These are phyloP conservation scores for Parachaetomium inaequale DNA, from an alignment of 495 filamentous ascomycete genomes.

Conservation along the genomic window DNA sequence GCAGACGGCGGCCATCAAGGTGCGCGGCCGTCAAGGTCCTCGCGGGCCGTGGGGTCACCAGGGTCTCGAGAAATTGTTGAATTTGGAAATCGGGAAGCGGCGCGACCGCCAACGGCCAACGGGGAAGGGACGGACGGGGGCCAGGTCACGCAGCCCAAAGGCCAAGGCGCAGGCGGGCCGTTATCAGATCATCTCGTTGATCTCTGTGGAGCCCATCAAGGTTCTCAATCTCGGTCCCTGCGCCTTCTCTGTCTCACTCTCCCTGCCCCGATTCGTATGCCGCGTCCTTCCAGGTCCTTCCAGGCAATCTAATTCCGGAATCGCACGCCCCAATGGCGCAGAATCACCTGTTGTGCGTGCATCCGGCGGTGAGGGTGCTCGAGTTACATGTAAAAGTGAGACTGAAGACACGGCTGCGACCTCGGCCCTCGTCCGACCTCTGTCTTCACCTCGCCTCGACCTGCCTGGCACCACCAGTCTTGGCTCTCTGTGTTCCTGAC, in stretches of 20 bases:
- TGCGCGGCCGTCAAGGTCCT: constrained; percentile 25
- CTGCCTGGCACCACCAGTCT: no score
- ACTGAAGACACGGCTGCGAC: no score
- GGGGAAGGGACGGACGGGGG: no score
- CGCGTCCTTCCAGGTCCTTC: background rate
- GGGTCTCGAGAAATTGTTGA: background rate
- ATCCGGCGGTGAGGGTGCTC: constrained; percentile 3
- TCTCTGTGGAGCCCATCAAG: constrained; percentile 22
- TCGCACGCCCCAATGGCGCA: background rate
- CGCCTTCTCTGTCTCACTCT: background rate
- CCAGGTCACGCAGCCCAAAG: background rate
- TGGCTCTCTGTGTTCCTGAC: no score
- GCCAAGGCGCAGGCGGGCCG: background rate
- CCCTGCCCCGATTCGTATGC: background rate
- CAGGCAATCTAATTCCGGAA: constrained; percentile 8
- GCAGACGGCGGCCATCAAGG: constrained; percentile 13
- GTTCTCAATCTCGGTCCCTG: constrained; percentile 17
- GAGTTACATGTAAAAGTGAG: constrained; percentile 10
- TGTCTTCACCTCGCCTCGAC: background rate
- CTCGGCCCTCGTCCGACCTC: no score
- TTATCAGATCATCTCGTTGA: constrained; percentile 22
- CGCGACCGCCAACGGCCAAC: background rate
- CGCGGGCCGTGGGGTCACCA: no score
- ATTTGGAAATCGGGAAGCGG: background rate
- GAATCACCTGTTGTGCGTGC: background rate